A percentile compares a stretch with the other conserved stretches of the same genome.
Conservation (phyloP, 129 eudicot species). For the Artemisia annua region DNA sequence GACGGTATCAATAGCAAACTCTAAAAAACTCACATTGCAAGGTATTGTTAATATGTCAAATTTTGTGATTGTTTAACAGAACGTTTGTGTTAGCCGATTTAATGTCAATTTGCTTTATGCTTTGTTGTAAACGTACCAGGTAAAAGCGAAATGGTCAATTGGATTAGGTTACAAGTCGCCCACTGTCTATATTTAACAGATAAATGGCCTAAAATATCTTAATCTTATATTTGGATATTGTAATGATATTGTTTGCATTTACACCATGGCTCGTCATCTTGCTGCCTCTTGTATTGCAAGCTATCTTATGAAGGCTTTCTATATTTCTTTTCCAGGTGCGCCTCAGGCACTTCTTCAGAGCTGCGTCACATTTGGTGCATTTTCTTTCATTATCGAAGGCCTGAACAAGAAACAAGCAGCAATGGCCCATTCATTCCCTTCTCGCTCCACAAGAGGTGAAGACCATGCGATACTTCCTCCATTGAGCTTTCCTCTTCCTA, state of each 20-base stretch:
- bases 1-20: too few relatives aligned
- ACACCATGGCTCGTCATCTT: too few relatives aligned
- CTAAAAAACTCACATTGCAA: not conserved
- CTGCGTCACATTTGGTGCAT: constrained; percentile 88
- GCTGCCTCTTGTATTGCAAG: too few relatives aligned
- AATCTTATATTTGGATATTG: too few relatives aligned
- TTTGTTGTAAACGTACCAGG: too few relatives aligned
- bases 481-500: constrained; percentile 71
- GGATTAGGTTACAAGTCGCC: too few relatives aligned
- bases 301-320: not conserved
- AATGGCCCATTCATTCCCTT: constrained; percentile 56
- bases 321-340: constrained; percentile 44
- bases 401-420: constrained; percentile 86
- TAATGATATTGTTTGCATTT: too few relatives aligned
- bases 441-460: constrained; percentile 25
- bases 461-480: constrained; percentile 53
- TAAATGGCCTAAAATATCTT: too few relatives aligned
- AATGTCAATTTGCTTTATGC: not conserved
- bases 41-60: not conserved
- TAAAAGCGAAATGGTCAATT: too few relatives aligned
- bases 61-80: not conserved
- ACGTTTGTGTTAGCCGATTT: too few relatives aligned
- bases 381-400: constrained; percentile 78
- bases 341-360: constrained; percentile 87
- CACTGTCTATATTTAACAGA: too few relatives aligned